Percentiles rank a stretch among this genome's conserved stretches.
Conservation (phyloP, 164 flowering plant genomes). For the Houttuynia cordata region DNA sequence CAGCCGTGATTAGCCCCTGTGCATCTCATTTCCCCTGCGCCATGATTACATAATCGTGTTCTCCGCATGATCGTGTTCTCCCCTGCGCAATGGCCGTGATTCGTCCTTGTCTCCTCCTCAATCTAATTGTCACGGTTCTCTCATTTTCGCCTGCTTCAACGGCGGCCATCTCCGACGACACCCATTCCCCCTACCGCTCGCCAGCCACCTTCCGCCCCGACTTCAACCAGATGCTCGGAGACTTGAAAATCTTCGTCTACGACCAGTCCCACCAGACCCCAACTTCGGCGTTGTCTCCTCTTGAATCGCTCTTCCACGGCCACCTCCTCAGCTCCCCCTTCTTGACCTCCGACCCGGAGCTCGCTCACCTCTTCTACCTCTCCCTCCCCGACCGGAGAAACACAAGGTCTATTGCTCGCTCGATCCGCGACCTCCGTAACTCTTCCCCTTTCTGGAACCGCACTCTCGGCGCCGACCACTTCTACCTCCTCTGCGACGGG, state of each 20-base stretch:
- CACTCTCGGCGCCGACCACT: constrained; percentile 77
- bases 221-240: constrained; percentile 49
- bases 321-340: constrained; percentile 42
- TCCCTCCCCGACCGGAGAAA: constrained; percentile 23
- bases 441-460: constrained; percentile 66
- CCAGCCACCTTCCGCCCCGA: constrained; percentile 28
- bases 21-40: too few relatives aligned
- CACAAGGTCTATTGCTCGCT: constrained; percentile 31
- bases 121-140: too few relatives aligned
- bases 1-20: too few relatives aligned
- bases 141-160: constrained; percentile 3
- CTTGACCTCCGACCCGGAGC: constrained; percentile 35
- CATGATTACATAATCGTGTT: too few relatives aligned
- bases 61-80: too few relatives aligned
- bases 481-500: constrained; percentile 42
- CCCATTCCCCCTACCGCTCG: constrained; percentile 40
- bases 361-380: constrained; percentile 69
- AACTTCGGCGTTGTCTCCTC: constrained; percentile 11
- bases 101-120: too few relatives aligned
- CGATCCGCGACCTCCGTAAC: constrained; percentile 24
- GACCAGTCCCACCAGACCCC: constrained; percentile 3
- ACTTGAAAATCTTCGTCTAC: constrained; percentile 54
- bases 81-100: too few relatives aligned
- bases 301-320: constrained; percentile 39
- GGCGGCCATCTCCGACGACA: constrained; percentile 1